A percentile compares a stretch with the other conserved stretches of the same genome.
These are phyloP conservation scores for Ceratonia siliqua DNA, from an alignment of 306 rosid species.

Conservation along the genomic window DNA sequence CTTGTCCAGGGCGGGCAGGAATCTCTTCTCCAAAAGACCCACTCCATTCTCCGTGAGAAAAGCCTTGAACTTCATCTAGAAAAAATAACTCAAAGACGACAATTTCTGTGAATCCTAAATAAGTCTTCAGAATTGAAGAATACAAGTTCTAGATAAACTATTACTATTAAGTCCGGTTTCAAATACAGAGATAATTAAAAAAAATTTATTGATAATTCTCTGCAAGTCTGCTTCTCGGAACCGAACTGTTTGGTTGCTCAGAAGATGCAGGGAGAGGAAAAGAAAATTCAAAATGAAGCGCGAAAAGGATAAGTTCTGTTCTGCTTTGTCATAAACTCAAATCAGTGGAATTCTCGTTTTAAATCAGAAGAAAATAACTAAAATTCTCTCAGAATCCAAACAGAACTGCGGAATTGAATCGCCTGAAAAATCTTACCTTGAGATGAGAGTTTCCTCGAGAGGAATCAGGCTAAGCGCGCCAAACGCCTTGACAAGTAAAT, in stretches of 20 bases:
- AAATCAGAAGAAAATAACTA: neutral
- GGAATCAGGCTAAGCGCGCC: slow-evolving; percentile 1
- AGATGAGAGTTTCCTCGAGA: neutral
- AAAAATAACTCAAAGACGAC: neutral
- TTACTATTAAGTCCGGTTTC: neutral
- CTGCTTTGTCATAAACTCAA: neutral
- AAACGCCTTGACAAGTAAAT: neutral
- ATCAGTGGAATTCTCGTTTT: neutral
- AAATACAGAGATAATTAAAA: neutral
- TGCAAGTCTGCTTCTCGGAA: neutral
- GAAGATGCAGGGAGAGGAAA: neutral
- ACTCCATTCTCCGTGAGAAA: slow-evolving; percentile 77
- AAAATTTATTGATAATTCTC: neutral
- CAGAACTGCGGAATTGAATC: neutral
- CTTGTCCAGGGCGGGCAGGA: slow-evolving; percentile 81
- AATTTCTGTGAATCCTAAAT: neutral
- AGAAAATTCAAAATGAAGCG: neutral
- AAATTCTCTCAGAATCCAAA: slow-evolving; percentile 23
- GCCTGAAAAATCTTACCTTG: slow-evolving; percentile 12
- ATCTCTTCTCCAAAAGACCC: slow-evolving; percentile 70
- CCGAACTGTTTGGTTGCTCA: neutral
- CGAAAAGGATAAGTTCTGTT: neutral
- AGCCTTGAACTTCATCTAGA: slow-evolving; percentile 85
- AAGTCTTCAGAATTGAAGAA: neutral
- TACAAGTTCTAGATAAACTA: neutral